Evolutionary conservation across 2,329 filamentous ascomycete species (phyloP), one percentile per base, ranked within the genome.

Genomic region (Chaetomium sp.): DNA sequence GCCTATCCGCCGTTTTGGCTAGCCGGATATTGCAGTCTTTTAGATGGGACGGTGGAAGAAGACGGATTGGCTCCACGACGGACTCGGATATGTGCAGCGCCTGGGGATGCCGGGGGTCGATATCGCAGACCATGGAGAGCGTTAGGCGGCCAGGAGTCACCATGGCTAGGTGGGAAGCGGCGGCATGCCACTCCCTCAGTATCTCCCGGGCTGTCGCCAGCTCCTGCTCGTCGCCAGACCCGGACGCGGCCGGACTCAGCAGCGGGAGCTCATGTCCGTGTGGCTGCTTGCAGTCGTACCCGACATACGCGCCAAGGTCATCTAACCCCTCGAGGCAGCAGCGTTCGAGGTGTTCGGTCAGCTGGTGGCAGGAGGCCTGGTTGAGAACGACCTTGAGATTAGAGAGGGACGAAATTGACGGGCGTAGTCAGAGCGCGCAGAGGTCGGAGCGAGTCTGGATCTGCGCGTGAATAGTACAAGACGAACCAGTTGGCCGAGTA

Each of bases 81-180:
- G 23, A 35, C 19, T 16, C n/a, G 33, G n/a, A 33, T 7, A 21
- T 35, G 3, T 57, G n/a, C 10, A 35, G 5, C 21, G 51, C 51
- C 9, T 55, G 19, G n/a, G 55, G 57, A 6, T 61, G 57, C 1
- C 53, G 5, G 42, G 25, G 63, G 19, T 49, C 25, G 23, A 68
- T 47, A 10, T 68, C 62, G 59, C 65, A 68, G 21, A 66, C 59
- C 21, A 69, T 21, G 7, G 64, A 57, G 12, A 69, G 59, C n/a
- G 66, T 61, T 5, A 67, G 60, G 29, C 35, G 55, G 38, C 60
- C 62, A 13, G 45, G 42, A 23, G 58, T 12, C n/a, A 65, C 21
- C 27, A 23, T 16, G 31, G n/a, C 58, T 6, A 68, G 33, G 38
- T 61, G 47, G 12, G 55, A 38, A 0, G 31, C 54, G 3, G 56